Conservation (phyloP, 108 stramenopile genomes). For the Cyclostephanos tholiformis region DNA sequence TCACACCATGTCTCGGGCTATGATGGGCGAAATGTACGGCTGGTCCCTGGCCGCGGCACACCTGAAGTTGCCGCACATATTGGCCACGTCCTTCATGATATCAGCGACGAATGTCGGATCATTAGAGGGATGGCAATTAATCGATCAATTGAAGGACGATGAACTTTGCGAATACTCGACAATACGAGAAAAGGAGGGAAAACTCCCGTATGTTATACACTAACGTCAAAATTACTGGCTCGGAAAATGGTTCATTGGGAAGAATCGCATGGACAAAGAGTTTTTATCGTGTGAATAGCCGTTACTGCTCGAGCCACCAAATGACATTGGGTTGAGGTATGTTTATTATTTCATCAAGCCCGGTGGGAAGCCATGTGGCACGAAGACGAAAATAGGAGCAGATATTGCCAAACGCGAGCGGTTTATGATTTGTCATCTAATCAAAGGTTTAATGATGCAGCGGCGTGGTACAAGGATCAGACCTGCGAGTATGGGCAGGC, state of each 20-base stretch:
- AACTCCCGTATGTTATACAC: constrained; percentile 58
- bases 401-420: constrained; percentile 53
- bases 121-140: constrained; percentile 67
- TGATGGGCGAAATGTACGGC: constrained; percentile 93
- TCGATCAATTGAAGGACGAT: constrained; percentile 45
- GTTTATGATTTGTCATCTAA: constrained; percentile 78
- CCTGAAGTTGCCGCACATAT: constrained; percentile 57
- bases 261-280: constrained; percentile 71
- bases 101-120: constrained; percentile 55
- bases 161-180: constrained; percentile 59
- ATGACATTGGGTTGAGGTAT: constrained; percentile 58
- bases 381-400: constrained; percentile 33
- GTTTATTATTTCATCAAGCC: constrained; percentile 57
- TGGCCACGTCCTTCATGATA: constrained; percentile 76
- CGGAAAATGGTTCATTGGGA: too few relatives aligned
- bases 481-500: constrained; percentile 63
- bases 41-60: constrained; percentile 88
- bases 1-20: constrained; percentile 61
- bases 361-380: constrained; percentile 42
- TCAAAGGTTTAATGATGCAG: constrained; percentile 74
- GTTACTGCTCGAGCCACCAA: constrained; percentile 66
- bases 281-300: constrained; percentile 74
- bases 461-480: constrained; percentile 71
- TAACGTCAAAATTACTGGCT: constrained; percentile 66
- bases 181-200: constrained; percentile 29